Percentiles rank a stretch among this genome's conserved stretches.
Conservation (phyloP, 768 basidiomycete species). For the Tricholoma flavovirens region DNA sequence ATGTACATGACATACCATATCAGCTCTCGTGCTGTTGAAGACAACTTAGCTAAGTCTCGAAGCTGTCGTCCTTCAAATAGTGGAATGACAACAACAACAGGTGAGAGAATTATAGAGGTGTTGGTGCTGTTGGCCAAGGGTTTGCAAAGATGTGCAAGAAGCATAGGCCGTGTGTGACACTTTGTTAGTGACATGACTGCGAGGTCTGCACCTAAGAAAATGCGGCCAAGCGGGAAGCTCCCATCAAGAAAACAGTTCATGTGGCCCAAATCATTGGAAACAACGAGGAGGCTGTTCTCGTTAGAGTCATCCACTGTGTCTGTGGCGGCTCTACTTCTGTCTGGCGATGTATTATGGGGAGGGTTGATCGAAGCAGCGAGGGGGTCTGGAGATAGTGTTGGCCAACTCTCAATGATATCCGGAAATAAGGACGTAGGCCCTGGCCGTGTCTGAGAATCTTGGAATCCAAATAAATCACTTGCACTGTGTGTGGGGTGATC, state of each 20-base stretch:
- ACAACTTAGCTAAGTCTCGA: slow-evolving; percentile 66
- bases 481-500: slow-evolving; percentile 38
- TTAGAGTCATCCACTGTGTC: slow-evolving; percentile 49
- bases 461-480: slow-evolving; percentile 77
- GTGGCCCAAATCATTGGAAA: slow-evolving; percentile 51
- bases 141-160: slow-evolving; percentile 43
- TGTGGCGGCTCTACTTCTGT: slow-evolving; percentile 21
- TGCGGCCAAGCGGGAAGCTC: slow-evolving; percentile 60
- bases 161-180: slow-evolving; percentile 37
- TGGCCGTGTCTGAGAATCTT: slow-evolving; percentile 54
- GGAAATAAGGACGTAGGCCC: slow-evolving; percentile 43
- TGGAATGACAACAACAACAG: slow-evolving; percentile 47
- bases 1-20: slow-evolving; percentile 67
- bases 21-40: slow-evolving; percentile 65
- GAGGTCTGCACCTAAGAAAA: slow-evolving; percentile 31
- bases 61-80: slow-evolving; percentile 49
- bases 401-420: slow-evolving; percentile 63
- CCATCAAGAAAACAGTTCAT: slow-evolving; percentile 72
- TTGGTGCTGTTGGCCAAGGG: slow-evolving; percentile 17
- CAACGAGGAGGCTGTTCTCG: slow-evolving; percentile 58
- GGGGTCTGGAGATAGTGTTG: slow-evolving; percentile 51
- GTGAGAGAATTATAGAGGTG: slow-evolving; percentile 31
- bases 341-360: slow-evolving; percentile 26
- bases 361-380: slow-evolving; percentile 57
- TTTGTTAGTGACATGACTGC: slow-evolving; percentile 40